phyloP scores from a whole-genome alignment of 306 rosid genomes.

The Malus orientalis region DNA sequence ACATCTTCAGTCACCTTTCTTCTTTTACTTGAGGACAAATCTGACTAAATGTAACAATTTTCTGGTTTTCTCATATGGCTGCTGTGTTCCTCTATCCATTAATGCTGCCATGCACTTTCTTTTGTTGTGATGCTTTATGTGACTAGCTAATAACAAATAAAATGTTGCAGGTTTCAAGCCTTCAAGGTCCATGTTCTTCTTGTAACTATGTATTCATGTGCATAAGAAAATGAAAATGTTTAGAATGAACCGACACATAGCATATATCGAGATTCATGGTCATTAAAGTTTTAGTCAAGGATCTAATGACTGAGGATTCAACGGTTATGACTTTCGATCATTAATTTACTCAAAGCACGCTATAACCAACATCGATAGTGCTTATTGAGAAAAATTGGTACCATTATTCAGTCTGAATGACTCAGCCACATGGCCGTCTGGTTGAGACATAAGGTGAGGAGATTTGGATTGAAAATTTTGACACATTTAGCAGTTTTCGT shows the following conservation, averaged over 20 bases:
- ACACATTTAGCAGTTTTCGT: neutral
- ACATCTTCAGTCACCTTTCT: neutral
- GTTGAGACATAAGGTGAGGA: neutral
- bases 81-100: neutral
- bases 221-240: neutral
- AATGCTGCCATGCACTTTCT: neutral
- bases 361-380: neutral
- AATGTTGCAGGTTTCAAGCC: neutral
- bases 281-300: too few relatives aligned
- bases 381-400: too few relatives aligned
- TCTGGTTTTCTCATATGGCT: neutral
- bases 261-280: too few relatives aligned
- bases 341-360: too few relatives aligned
- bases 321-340: accelerated
- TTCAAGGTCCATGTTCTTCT: neutral
- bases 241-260: too few relatives aligned
- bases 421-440: neutral
- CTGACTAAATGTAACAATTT: neutral
- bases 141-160: neutral
- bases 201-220: neutral
- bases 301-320: too few relatives aligned
- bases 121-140: neutral
- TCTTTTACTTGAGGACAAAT: neutral
- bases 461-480: neutral
- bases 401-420: neutral